Percentiles rank a stretch among this genome's conserved stretches.
phyloP scores from a whole-genome alignment of 371 early-diverging fungal genomes.

The Coemansia sp. region DNA sequence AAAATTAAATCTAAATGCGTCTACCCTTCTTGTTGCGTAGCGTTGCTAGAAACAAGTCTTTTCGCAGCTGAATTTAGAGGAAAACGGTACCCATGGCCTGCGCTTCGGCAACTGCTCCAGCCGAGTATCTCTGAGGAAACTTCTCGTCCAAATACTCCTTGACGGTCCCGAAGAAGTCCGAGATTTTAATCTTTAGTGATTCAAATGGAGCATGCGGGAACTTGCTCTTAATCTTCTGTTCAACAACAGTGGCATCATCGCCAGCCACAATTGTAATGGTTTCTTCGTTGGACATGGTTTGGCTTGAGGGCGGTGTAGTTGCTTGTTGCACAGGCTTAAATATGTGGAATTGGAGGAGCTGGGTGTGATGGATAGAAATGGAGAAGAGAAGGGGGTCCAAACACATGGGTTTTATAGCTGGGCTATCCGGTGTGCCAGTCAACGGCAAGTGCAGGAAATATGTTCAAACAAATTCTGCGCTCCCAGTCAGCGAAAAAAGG shows the following conservation, averaged over 20 bases:
- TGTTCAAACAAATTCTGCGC: no score
- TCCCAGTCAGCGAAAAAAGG: no score
- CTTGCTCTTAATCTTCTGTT: not conserved
- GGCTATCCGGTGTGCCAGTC: no score
- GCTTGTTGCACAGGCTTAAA: no score
- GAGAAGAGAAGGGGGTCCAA: no score
- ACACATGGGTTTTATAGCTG: no score
- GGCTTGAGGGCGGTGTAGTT: not conserved
- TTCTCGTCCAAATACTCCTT: not conserved
- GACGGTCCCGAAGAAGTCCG: not conserved
- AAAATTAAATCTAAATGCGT: no score
- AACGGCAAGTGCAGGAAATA: no score
- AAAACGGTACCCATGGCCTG: not conserved
- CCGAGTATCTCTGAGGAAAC: not conserved
- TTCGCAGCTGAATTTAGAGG: not conserved
- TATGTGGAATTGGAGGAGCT: no score
- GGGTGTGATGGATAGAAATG: no score
- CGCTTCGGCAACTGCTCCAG: not conserved
- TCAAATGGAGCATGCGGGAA: not conserved
- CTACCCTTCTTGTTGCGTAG: no score
- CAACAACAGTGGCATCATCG: not conserved
- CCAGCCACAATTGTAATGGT: not conserved
- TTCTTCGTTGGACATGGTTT: not conserved
- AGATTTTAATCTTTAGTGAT: not conserved
- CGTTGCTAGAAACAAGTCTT: no score